Conservation (phyloP, 2,329 filamentous ascomycete species). For the Mycogone perniciosa region DNA sequence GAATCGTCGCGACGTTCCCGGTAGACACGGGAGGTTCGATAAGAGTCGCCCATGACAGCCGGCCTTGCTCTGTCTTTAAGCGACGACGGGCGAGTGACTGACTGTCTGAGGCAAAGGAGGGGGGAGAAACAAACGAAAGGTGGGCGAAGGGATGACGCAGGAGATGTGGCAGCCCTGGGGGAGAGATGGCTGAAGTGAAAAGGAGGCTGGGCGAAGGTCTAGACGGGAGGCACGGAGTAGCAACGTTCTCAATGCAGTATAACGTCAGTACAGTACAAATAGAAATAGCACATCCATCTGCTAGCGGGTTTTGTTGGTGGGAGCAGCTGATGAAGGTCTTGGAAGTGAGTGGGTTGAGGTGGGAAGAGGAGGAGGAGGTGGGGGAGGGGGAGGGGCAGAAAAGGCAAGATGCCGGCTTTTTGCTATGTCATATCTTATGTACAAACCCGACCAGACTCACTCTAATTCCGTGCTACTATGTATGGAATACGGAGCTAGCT, state of each 20-base stretch:
- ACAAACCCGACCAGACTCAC: too few species aligned
- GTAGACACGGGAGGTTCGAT: conserved; percentile 28
- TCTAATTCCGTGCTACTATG: too few species aligned
- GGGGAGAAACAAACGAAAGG: conserved; percentile 16
- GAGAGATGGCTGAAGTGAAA: background rate
- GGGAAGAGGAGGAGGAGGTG: background rate
- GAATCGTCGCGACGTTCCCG: conserved; percentile 27
- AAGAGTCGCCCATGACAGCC: conserved; percentile 29
- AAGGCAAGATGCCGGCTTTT: too few species aligned
- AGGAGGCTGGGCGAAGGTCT: background rate
- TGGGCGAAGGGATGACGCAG: conserved; percentile 1
- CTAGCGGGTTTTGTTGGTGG: conserved; percentile 1
- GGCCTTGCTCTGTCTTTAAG: background rate
- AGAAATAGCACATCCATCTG: background rate
- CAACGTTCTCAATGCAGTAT: background rate
- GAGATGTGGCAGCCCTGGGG: background rate
- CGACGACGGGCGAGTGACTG: background rate
- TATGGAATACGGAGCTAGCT: too few species aligned
- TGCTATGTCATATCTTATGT: too few species aligned
- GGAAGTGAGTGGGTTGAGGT: conserved; percentile 1
- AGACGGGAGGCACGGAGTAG: conserved; percentile 3
- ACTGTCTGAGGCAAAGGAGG: background rate
- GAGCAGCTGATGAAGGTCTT: conserved; percentile 11
- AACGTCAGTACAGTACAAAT: conserved; percentile 13
- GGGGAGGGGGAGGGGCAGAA: background rate